Conservation (phyloP, 2,329 filamentous ascomycete genomes). For the Pyrenophora teres region DNA sequence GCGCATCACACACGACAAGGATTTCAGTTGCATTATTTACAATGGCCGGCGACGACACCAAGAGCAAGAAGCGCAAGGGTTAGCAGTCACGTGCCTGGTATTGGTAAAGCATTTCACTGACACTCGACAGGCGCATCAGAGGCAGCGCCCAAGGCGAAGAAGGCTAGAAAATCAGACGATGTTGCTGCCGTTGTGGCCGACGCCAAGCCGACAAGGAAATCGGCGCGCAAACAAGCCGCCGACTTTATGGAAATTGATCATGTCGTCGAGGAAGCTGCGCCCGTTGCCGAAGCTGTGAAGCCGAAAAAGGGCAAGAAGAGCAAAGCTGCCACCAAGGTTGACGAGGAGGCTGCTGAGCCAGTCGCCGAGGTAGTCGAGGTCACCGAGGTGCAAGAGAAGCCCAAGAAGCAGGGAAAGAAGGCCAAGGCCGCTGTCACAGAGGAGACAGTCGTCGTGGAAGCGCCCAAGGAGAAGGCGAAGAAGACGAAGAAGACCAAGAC, state of each 20-base stretch:
- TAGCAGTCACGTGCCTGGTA: constrained; percentile 9
- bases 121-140: constrained; percentile 39
- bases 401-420: constrained; percentile 26
- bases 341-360: constrained; percentile 8
- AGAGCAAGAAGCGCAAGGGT: constrained; percentile 63
- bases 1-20: constrained; percentile 13
- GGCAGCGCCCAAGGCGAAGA: constrained; percentile 45
- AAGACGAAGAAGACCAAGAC: constrained; percentile 30
- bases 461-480: constrained; percentile 23
- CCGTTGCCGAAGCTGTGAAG: constrained; percentile 22
- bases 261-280: constrained; percentile 19
- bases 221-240: constrained; percentile 43
- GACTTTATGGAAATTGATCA: constrained; percentile 40
- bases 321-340: constrained; percentile 24
- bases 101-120: constrained; percentile 14
- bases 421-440: constrained; percentile 17
- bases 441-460: constrained; percentile 12
- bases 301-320: constrained; percentile 47
- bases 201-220: constrained; percentile 31
- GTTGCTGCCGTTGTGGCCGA: constrained; percentile 27
- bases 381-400: constrained; percentile 14
- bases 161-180: constrained; percentile 45
- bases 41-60: constrained; percentile 60
- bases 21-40: constrained; percentile 19
- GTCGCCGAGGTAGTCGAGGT: constrained; percentile 8